Base-by-base conservation (phyloP, 2,329 filamentous ascomycete genomes). In the Dactylonectria estremocensis region DNA sequence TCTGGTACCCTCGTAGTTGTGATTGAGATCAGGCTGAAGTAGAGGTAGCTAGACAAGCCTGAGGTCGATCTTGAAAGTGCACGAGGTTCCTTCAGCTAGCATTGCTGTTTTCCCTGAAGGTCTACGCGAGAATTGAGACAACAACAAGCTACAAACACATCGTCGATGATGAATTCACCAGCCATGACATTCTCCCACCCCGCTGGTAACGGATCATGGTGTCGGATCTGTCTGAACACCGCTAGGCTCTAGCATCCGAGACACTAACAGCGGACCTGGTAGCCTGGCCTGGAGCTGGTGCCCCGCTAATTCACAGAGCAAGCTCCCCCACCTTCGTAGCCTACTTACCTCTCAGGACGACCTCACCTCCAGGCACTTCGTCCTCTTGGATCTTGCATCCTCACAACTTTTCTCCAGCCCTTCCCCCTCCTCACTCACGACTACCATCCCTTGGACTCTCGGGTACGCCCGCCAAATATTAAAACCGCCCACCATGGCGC, bases 401-500 rank as follows among this genome's bases (percentile, higher is more conserved):
- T 49, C 61, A 50, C 50, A 63, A 40, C 56, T 66, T 45, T 43
- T 18, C 55, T 20, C 40, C 16, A n/a, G n/a, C n/a, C n/a, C n/a
- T n/a, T n/a, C n/a, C n/a, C n/a, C n/a, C n/a, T n/a, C n/a, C 7
- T 11, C 48, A 14, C 48, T 53, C 48, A 14, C 52, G 9, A 16
- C 54, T 9, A 14, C 55, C 53, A 20, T 24, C 50, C 35, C 35
- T 13, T 40, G 16, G 13, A 28, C 46, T 10, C n/a, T 20, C 14
- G 9, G 7, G n/a, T 11, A 13, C 45, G 22, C 24, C 31, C 45
- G 24, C 49, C 24, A 49, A 31, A 22, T 65, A 28, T 49, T 54
- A 37, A 28, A 28, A 61, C 57, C 13, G 16, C 61, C 57, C 60
- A 71, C 61, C 71, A 84, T 83, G 83, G 78, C 80, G 59, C 79